Conservation (phyloP, 2,329 filamentous ascomycete species). For the Paraphoma chrysanthemicola region DNA sequence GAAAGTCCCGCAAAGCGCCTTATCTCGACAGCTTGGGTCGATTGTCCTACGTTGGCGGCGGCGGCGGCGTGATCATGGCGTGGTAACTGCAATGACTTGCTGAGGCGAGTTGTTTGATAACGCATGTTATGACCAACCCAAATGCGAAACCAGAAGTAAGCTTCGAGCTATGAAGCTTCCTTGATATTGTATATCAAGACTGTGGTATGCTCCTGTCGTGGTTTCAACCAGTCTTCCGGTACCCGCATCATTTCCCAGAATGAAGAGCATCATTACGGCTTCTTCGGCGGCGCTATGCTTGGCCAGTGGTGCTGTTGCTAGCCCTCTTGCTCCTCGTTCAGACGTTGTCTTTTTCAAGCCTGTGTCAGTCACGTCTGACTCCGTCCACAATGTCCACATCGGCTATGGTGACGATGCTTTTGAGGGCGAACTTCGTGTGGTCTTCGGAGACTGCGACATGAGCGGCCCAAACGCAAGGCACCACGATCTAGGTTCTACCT, state of each 20-base stretch:
- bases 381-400: conserved; percentile 59
- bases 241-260: conserved; percentile 11
- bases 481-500: conserved; percentile 53
- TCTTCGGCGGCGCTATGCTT: conserved; percentile 36
- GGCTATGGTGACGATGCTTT: conserved; percentile 49
- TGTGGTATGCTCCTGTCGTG: not conserved
- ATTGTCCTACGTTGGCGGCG: not conserved
- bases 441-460: conserved; percentile 56
- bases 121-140: conserved; percentile 21
- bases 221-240: conserved; percentile 3
- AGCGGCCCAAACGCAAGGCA: conserved; percentile 45
- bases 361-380: conserved; percentile 45
- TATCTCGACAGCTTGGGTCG: conserved; percentile 21
- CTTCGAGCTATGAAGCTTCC: not conserved
- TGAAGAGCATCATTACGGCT: conserved; percentile 37
- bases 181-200: conserved; percentile 21
- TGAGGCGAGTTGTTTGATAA: conserved; percentile 17
- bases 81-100: not conserved
- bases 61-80: conserved; percentile 10
- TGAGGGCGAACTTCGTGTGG: conserved; percentile 53
- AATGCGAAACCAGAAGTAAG: conserved; percentile 10
- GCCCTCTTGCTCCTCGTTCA: conserved; percentile 25
- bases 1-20: conserved; percentile 10
- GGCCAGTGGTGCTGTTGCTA: conserved; percentile 25
- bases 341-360: conserved; percentile 43